Evolutionary conservation across 169 alveolate genomes (phyloP), one percentile per base, ranked within the genome.

Genomic region (Amoebophrya sp.): DNA sequence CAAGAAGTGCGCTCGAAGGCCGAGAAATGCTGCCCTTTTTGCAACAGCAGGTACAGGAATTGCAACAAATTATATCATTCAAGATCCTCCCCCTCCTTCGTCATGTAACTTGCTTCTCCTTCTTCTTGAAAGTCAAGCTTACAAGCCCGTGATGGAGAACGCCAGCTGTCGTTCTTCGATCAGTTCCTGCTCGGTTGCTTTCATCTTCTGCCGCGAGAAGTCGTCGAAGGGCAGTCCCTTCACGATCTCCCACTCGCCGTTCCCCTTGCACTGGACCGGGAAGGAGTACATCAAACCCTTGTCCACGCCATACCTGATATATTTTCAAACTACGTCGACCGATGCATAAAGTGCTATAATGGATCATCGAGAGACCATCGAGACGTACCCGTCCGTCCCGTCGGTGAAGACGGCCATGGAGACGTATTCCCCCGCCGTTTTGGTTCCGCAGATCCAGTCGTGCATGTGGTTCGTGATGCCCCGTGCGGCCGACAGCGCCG

Each of bases 401-500:
- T 58, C 78, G 78, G 78, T 58, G 23, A 58, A 58, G 4, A 58
- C 78, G 0, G 78, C 78, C 78, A 58, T 58, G 23, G 78, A 58
- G 23, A 58, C 78, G 78, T 58, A 58, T n/a, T 58, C 78, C 7
- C 78, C 78, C 26, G 78, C 29, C 34, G 34, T n/a, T 13, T 16
- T n/a, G 38, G 78, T 58, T 58, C 78, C 78, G 78, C 78, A 58
- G 78, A 58, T 58, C 78, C 78, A 58, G 34, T 58, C 78, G 78
- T 58, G 78, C 78, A 58, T 58, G 78, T 58, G 78, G 78, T 58
- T 58, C 23, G 78, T 23, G 78, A 58, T 58, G 4, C 78, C 78
- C 78, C 78, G 26, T 2, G 78, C 78, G 26, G 78, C 78, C 7
- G 29, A 7, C 26, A 58, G 23, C 34, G 78, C 78, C 4, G 38